Base-by-base conservation (phyloP, 306 rosid genomes). In the Medicago ruthenica region DNA sequence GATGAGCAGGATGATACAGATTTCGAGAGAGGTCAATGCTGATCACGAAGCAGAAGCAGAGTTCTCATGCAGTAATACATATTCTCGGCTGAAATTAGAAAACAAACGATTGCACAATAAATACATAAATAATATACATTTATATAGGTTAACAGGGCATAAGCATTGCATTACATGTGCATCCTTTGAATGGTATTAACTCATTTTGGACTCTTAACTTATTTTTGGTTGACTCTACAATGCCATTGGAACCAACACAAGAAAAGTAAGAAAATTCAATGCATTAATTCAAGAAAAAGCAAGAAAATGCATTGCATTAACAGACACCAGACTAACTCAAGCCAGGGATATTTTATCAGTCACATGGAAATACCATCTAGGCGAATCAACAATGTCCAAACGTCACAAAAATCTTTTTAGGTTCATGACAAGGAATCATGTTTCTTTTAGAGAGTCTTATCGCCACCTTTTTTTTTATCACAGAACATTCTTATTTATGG, bases 51-150 rank as follows among this genome's bases (percentile, higher is more conserved):
- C 37, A 34, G 37, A 34, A 34, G 37, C 65, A 0, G 99, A 92
- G 82, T 92, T 92, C 89, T 95, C 97, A 15, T 95, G 99, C 80
- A 95, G 82, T 42, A 95, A 69, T 11, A 95, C 99, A 83, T 95
- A 95, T 80, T 95, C 99, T 77, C 97, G 99, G 88, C 99, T 95
- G 89, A 87, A 90, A 80, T 80, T 44, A 40, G 10, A 67, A 67
- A 67, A 42, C 14, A 63, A 15, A 42, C 11, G n/a, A 7, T 27
- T 73, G 15, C 54, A 55, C 14, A 65, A 34, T 24, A 44, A 24
- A 24, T 24, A 24, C 39, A 40, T 8, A 67, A 67, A 67, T n/a
- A n/a, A 24, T 24, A 24, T 24, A 59, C 60, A 21, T 54, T 59
- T 14, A 31, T 27, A 31, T 11, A 5, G 5, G 9, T 50, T 17